phyloP scores from a whole-genome alignment of 306 rosid genomes.

The Styphnolobium japonicum region DNA sequence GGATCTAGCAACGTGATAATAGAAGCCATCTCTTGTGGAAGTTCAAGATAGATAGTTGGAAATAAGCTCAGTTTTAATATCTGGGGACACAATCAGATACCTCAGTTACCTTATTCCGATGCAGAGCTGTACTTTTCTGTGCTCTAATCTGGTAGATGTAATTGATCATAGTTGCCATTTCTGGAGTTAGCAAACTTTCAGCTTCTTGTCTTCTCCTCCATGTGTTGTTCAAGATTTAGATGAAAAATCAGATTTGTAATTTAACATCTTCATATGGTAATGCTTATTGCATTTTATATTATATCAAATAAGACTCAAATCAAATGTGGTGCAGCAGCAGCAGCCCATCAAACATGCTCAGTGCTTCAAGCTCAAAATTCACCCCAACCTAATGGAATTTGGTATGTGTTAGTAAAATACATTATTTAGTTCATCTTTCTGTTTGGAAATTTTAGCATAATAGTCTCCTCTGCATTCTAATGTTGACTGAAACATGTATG shows the following conservation, averaged over 20 bases:
- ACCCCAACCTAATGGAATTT: not conserved
- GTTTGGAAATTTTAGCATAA: not conserved
- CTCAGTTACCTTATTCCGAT: not conserved
- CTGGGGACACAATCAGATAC: not conserved
- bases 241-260: not conserved
- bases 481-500: not conserved
- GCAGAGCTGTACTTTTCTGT: not conserved
- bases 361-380: not conserved
- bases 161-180: not conserved
- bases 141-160: not conserved
- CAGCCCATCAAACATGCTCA: not conserved
- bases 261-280: not conserved
- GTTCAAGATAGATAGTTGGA: not conserved
- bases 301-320: not conserved
- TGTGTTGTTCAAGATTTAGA: not conserved
- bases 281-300: not conserved
- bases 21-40: not conserved
- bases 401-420: not conserved
- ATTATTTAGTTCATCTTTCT: not conserved
- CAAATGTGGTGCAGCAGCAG: not conserved
- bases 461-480: not conserved
- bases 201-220: not conserved
- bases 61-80: not conserved
- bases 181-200: not conserved
- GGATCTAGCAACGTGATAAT: not conserved